Percentiles rank a stretch among this genome's conserved stretches.
Conservation (phyloP, 805 yeast genomes). For the Candida lessepsii region DNA sequence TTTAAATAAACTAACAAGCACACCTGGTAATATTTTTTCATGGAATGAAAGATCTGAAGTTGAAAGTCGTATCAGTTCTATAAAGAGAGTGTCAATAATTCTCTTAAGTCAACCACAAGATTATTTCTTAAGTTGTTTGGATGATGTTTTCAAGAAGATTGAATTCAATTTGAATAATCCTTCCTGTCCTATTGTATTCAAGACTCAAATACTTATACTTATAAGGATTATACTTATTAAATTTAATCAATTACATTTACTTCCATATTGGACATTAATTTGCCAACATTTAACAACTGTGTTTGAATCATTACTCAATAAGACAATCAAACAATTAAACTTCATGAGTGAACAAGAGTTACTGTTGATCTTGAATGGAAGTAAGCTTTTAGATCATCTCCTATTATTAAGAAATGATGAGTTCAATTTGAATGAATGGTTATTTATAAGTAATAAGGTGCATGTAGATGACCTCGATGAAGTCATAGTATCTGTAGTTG, state of each 20-base stretch:
- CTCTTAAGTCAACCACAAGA: conserved; percentile 62
- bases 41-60: conserved; percentile 70
- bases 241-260: conserved; percentile 61
- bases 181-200: conserved; percentile 33
- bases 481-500: conserved; percentile 41
- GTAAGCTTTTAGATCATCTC: conserved; percentile 77
- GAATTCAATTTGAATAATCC: conserved; percentile 26
- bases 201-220: conserved; percentile 50
- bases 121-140: conserved; percentile 49
- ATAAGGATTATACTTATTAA: conserved; percentile 64
- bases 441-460: conserved; percentile 70
- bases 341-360: conserved; percentile 37
- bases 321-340: conserved; percentile 22
- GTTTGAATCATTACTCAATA: conserved; percentile 24
- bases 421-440: conserved; percentile 77
- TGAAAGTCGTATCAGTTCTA: conserved; percentile 47
- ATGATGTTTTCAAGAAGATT: conserved; percentile 42
- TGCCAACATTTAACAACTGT: conserved; percentile 59
- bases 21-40: conserved; percentile 53
- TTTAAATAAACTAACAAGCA: conserved; percentile 5
- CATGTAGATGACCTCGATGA: conserved; percentile 45
- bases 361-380: conserved; percentile 51
- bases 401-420: conserved; percentile 72
- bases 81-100: conserved; percentile 65
- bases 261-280: conserved; percentile 68